Base-by-base conservation (phyloP, 1,284 basidiomycete species). In the Polyporus tsugae region DNA sequence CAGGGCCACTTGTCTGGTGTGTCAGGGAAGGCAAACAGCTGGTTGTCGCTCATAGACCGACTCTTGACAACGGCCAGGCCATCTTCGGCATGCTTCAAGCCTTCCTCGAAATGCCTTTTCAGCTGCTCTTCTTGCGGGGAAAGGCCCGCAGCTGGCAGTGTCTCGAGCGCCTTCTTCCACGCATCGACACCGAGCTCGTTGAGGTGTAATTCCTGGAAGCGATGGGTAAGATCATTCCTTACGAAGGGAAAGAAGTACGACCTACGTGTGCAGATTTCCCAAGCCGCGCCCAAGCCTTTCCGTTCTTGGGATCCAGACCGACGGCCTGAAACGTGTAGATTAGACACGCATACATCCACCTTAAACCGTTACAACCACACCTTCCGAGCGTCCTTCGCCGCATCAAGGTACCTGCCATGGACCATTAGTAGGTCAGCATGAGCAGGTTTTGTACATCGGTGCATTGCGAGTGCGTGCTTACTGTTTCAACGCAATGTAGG, bases 221-320 rank as follows among this genome's bases (percentile, higher is more conserved):
- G 22, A 36, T 22, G 4, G 29, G 29, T 13, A 49, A 17, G 25
- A 64, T 25, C 42, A 44, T 6, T 19, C 60, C 39, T 17, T 29
- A n/a, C 11, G 38, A 49, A 22, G 5, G 19, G 72, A n/a, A 35
- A 59, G 17, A 15, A 17, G 35, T 1, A 15, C 63, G 42, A 67
- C 72, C 61, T 57, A 82, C 82, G 60, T 80, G 76, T 35, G 74
- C 55, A 2, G 78, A 76, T 19, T 75, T 72, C 0, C 78, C 82
- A 3, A 79, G 70, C 35, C 82, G 73, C 0, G 74, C 79, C 76
- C 77, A 80, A 6, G 73, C 82, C 71, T 82, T 83, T 5, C 78
- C 70, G 67, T 82, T 82, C 22, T 63, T 72, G 2, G 79, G 78
- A 67, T 82, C 80, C 6, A 81, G 49, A 35, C 77, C 63, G 10